Conservation (phyloP, 345 rosid genomes). For the Zanthoxylum bungeanum region DNA sequence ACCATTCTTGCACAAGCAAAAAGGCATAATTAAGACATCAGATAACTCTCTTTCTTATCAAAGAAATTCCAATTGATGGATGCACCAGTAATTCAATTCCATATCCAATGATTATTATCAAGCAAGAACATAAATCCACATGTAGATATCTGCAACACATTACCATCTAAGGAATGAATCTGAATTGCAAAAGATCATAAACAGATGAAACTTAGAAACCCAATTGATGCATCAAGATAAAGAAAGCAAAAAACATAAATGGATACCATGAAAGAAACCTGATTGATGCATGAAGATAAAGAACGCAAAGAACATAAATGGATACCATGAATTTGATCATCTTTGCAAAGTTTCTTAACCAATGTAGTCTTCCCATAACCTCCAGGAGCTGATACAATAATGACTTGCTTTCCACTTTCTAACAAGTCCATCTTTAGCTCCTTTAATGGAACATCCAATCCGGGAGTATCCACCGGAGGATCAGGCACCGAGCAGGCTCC, state of each 20-base stretch:
- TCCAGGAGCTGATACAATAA: constrained; percentile 50
- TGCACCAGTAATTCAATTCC: too few species aligned
- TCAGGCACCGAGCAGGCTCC: constrained; percentile 31
- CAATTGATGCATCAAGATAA: background rate
- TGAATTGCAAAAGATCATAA: background rate
- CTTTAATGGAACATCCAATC: constrained; percentile 36
- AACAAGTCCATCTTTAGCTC: constrained; percentile 43
- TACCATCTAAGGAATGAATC: too few species aligned
- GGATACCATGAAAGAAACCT: constrained; percentile 51
- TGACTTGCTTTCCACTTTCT: constrained; percentile 4
- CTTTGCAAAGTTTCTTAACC: constrained; percentile 38
- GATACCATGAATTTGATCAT: constrained; percentile 41
- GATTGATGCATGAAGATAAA: background rate
- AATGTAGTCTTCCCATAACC: constrained; percentile 60
- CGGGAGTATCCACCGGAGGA: constrained; percentile 24
- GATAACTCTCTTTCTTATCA: background rate
- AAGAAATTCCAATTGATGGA: background rate
- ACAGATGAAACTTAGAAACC: background rate
- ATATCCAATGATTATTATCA: background rate
- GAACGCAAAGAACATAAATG: background rate
- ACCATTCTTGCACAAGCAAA: background rate
- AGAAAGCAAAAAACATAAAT: background rate
- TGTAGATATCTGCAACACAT: background rate
- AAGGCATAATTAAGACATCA: background rate
- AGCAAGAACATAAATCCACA: background rate